Percentiles rank a stretch among this genome's conserved stretches.
Evolutionary conservation across 352 stramenopile species (phyloP).

Genomic region (Phytopythium vexans): DNA sequence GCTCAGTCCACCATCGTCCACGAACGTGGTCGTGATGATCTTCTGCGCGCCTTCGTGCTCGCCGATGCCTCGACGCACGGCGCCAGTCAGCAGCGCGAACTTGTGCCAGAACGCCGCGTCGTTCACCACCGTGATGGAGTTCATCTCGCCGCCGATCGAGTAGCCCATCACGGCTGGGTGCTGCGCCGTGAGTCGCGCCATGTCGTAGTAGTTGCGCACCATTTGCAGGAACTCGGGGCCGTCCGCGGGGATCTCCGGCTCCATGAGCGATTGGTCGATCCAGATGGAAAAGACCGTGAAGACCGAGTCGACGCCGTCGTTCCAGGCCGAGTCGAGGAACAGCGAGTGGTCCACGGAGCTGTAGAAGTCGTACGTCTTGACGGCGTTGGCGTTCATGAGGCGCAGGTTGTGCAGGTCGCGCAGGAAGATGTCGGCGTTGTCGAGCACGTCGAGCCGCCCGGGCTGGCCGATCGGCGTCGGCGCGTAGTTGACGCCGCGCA

Average conservation of each 20-base stretch:
- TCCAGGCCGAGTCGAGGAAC: constrained; percentile 65
- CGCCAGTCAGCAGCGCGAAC: constrained; percentile 42
- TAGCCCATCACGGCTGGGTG: constrained; percentile 67
- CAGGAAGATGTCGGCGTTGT: constrained; percentile 45
- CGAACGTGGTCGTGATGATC: constrained; percentile 79
- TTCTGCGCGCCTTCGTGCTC: constrained; percentile 46
- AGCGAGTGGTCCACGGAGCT: constrained; percentile 37
- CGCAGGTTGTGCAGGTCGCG: constrained; percentile 68
- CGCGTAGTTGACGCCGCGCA: constrained; percentile 71
- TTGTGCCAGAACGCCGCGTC: constrained; percentile 62
- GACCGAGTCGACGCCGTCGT: constrained; percentile 46
- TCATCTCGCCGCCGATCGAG: constrained; percentile 76
- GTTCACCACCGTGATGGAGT: constrained; percentile 54
- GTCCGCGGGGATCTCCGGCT: constrained; percentile 15
- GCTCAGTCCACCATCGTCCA: constrained; percentile 53
- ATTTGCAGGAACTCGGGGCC: constrained; percentile 40
- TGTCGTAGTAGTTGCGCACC: constrained; percentile 53
- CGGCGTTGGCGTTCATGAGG: constrained; percentile 65
- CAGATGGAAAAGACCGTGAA: constrained; percentile 76
- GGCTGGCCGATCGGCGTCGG: constrained; percentile 58
- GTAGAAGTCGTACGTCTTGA: constrained; percentile 76
- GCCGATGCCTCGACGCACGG: constrained; percentile 46
- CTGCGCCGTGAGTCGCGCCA: constrained; percentile 45
- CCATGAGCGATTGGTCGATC: constrained; percentile 63
- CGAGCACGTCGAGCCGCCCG: constrained; percentile 53